Evolutionary conservation across 208 protist genomes (phyloP), one percentile per base, ranked within the genome.

Genomic region (Crithidia fasciculata): DNA sequence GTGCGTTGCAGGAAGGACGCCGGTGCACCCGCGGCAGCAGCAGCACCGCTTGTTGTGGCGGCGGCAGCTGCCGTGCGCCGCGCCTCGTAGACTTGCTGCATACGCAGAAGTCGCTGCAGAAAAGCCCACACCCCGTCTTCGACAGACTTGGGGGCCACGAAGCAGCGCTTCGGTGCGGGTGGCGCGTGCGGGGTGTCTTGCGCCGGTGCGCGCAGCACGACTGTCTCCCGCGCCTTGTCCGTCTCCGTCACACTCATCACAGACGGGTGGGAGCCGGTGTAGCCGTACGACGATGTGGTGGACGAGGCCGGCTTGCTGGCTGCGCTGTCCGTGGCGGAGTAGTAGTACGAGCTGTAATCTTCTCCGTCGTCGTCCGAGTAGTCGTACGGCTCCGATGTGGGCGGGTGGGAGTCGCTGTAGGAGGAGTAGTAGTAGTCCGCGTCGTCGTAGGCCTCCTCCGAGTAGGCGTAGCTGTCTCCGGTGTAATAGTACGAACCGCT

Each of bases 101-200:
- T 36, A 36, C 62, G 69, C 67, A 83, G 64, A 16, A 94, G 75
- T 6, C 80, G 76, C 58, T 83, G 63, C 41, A 94, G 57, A 64
- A 91, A 84, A 4, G 19, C 18, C 73, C 79, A 84, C 45, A 94
- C 59, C 18, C 59, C 75, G 54, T 94, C 89, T 16, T 89, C 81
- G 0, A 18, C 45, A 1, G 80, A 85, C 16, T 76, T 74, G 28
- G 55, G 43, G 0, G 63, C 18, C 7, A 91, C 69, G 41, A 91
- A 78, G 67, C 85, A 91, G 18, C 74, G 71, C 37, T 79, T 78
- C 19, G 86, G 86, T 15, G 86, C 71, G 41, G 68, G 47, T 0
- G 75, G 82, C 18, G 80, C 45, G 18, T 54, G 56, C 8, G 84
- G 86, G 4, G 73, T 55, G 61, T 89, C 81, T 53, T 82, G 74